Percentiles rank a stretch among this genome's conserved stretches.
phyloP scores from a whole-genome alignment of 768 basidiomycete species.

The Panus rudis region DNA sequence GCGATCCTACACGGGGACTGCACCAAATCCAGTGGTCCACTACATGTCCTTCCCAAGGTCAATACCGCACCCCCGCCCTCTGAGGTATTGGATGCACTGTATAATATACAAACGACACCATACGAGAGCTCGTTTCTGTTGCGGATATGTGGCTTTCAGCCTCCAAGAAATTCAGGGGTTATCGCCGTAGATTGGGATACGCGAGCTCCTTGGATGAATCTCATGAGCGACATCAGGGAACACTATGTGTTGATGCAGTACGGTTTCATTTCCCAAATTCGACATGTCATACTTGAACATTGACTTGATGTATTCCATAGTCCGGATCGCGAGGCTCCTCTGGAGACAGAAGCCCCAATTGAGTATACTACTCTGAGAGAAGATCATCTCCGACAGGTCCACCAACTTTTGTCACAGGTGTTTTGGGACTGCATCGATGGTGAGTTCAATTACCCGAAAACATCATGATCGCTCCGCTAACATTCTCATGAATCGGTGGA shows the following conservation, averaged over 20 bases:
- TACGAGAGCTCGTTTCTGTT: conserved; percentile 62
- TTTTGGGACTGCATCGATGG: conserved; percentile 81
- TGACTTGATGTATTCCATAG: conserved; percentile 27
- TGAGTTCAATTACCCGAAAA: conserved; percentile 31
- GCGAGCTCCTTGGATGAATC: conserved; percentile 61
- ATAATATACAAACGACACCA: conserved; percentile 52
- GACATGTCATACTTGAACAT: no score
- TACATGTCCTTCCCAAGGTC: conserved; percentile 3
- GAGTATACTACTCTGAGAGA: conserved; percentile 53
- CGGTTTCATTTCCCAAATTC: conserved; percentile 16
- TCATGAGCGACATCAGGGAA: conserved; percentile 65
- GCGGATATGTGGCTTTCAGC: conserved; percentile 44
- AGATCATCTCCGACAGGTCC: conserved; percentile 60
- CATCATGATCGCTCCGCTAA: not conserved
- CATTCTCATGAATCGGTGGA: conserved; percentile 5
- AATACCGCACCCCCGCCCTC: conserved; percentile 29
- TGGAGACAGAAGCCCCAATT: conserved; percentile 45
- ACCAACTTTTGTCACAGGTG: conserved; percentile 56
- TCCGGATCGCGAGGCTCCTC: conserved; percentile 42
- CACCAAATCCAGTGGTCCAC: not conserved
- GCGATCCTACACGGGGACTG: no score
- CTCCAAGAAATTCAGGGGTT: conserved; percentile 24
- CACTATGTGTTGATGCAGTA: conserved; percentile 62
- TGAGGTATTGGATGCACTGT: conserved; percentile 44
- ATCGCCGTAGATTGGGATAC: conserved; percentile 71